Evolutionary conservation across 2,329 filamentous ascomycete species (phyloP), one percentile per base, ranked within the genome.

Genomic region (Aspergillus versicolor): DNA sequence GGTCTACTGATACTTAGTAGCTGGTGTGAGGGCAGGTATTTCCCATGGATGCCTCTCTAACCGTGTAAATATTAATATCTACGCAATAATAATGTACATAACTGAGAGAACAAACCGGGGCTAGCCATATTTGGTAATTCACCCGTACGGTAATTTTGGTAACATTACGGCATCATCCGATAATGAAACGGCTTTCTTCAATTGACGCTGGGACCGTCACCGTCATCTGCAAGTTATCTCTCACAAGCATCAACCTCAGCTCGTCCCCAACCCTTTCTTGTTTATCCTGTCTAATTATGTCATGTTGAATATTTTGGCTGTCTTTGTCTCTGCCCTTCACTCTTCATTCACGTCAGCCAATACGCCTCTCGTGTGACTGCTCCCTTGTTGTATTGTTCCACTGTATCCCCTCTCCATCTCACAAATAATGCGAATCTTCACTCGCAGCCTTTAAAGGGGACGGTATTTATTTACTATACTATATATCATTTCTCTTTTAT

Each of bases 321-420:
- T 52, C 53, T 52, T 51, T 43, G 60, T 42, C 40, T 34, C 47
- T 42, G 37, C 48, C 34, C 44, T 56, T 32, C 47, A 27, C 43
- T 53, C 45, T 41, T 44, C 41, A 42, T 49, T 27, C 43, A 19
- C 37, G 21, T 52, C 47, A 5, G 47, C 51, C 38, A 45, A 38
- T 44, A 41, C 40, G 37, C n/a, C 54, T 58, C 49, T 51, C 56
- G 60, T 62, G 62, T 62, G 61, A 65, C 60, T 41, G 56, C 61
- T 55, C 61, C 63, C 58, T 66, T 63, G 61, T 57, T 59, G 40
- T 58, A 41, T 30, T 54, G 46, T 43, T 42, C 58, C 55, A 58
- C 54, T 34, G 30, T 11, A 47, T 45, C 19, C 44, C 46, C 42
- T 22, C 50, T 52, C 43, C 54, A 32, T 45, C 21, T 53, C 42